Percentiles rank a stretch among this genome's conserved stretches.
These are phyloP conservation scores for Funneliformis geosporum DNA, from an alignment of 192 early-diverging fungal species.

Conservation along the genomic window DNA sequence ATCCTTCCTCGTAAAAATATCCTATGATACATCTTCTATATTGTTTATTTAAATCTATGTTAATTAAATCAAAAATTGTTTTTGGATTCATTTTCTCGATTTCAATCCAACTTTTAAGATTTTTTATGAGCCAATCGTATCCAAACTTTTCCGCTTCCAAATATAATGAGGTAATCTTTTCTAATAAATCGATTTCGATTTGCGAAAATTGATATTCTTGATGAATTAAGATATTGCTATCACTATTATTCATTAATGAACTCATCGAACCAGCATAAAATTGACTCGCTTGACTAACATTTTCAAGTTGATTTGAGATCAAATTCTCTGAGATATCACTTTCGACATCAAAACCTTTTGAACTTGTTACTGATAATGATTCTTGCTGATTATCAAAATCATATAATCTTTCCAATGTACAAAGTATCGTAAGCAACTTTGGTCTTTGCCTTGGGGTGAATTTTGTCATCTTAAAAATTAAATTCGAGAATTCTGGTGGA, in stretches of 20 bases:
- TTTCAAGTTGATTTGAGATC: background rate
- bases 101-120: conserved; percentile 38
- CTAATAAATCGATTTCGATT: conserved; percentile 43
- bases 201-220: conserved; percentile 53
- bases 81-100: conserved; percentile 51
- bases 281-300: background rate
- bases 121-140: conserved; percentile 43
- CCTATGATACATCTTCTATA: conserved; percentile 58
- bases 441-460: conserved; percentile 50
- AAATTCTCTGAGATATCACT: background rate
- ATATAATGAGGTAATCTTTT: background rate
- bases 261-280: background rate
- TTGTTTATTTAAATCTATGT: conserved; percentile 37
- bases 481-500: background rate
- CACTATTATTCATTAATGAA: conserved; percentile 40
- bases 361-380: conserved; percentile 50
- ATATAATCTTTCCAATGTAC: background rate
- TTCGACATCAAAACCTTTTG: background rate
- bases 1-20: conserved; percentile 62
- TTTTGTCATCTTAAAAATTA: conserved; percentile 13
- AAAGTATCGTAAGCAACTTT: conserved; percentile 43
- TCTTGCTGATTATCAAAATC: background rate
- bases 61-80: conserved; percentile 53
- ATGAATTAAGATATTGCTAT: conserved; percentile 47
- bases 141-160: conserved; percentile 43